Conservation (phyloP, 23 red algal species). For the Gracilaria caudata region DNA sequence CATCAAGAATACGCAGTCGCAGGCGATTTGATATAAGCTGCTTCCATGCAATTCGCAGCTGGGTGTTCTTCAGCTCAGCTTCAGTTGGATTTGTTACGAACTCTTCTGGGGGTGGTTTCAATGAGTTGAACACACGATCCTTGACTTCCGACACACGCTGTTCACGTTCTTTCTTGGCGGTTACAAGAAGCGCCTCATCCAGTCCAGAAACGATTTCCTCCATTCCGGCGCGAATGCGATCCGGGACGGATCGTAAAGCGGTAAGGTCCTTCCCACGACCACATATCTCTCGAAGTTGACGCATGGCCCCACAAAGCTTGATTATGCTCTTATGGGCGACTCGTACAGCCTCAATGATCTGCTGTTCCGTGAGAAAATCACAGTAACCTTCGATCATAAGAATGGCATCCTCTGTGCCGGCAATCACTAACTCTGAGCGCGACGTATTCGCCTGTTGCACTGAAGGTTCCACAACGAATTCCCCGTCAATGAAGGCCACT, state of each 20-base stretch:
- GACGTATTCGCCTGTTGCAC: slow-evolving; percentile 38
- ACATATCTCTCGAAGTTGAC: slow-evolving; percentile 40
- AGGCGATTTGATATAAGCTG: slow-evolving; percentile 71
- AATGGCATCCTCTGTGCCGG: slow-evolving; percentile 74
- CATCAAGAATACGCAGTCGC: slow-evolving; percentile 69
- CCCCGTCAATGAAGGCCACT: slow-evolving; percentile 57
- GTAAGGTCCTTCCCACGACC: slow-evolving; percentile 53
- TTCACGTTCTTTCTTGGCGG: slow-evolving; percentile 81
- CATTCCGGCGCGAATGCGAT: slow-evolving; percentile 31
- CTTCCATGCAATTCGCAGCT: slow-evolving; percentile 81
- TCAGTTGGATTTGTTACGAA: slow-evolving; percentile 45
- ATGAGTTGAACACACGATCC: slow-evolving; percentile 45
- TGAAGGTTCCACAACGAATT: slow-evolving; percentile 75
- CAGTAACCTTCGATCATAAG: slow-evolving; percentile 92
- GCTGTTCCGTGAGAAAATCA: slow-evolving; percentile 82
- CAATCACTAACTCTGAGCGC: slow-evolving; percentile 78
- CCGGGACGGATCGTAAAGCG: slow-evolving; percentile 25
- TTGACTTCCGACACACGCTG: slow-evolving; percentile 45
- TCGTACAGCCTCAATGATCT: slow-evolving; percentile 64
- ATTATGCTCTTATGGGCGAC: slow-evolving; percentile 75
- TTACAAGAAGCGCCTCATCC: slow-evolving; percentile 59
- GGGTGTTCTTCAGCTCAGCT: slow-evolving; percentile 19
- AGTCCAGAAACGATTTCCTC: slow-evolving; percentile 35
- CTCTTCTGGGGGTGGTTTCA: slow-evolving; percentile 17
- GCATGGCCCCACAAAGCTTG: slow-evolving; percentile 77